A percentile compares a stretch with the other conserved stretches of the same genome.
Evolutionary conservation across 148 eudicot species (phyloP).

Genomic region (Chenopodium album): DNA sequence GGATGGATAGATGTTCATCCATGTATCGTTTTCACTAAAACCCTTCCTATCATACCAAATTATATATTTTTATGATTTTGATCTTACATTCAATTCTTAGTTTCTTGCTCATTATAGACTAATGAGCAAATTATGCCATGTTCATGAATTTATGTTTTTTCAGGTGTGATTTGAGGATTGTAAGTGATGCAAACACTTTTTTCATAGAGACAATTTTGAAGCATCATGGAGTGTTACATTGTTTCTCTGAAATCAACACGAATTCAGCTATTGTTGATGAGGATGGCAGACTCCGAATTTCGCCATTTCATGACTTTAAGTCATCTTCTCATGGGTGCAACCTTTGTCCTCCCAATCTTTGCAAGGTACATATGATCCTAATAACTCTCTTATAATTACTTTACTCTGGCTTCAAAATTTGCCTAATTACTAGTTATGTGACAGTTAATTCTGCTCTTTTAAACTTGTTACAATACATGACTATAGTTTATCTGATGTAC

Average conservation of each 20-base stretch:
- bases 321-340: constrained; percentile 55
- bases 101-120: no score
- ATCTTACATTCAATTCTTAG: no score
- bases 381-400: not conserved
- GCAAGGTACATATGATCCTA: constrained; percentile 48
- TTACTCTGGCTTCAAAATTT: no score
- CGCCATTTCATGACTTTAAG: constrained; percentile 52
- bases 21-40: no score
- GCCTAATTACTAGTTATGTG: no score
- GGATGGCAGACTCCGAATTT: constrained; percentile 54
- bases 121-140: not conserved
- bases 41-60: no score
- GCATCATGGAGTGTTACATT: constrained; percentile 55
- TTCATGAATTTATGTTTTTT: not conserved
- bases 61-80: no score
- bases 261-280: constrained; percentile 49
- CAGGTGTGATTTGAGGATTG: constrained; percentile 76
- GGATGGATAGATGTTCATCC: no score
- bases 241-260: constrained; percentile 67
- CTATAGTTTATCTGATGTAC: no score
- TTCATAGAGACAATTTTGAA: constrained; percentile 66
- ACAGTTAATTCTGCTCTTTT: no score
- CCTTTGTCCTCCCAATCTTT: constrained; percentile 79
- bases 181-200: constrained; percentile 71
- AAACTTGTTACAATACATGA: no score